Conservation (phyloP, 2,329 filamentous ascomycete species). For the Amauroascus niger region DNA sequence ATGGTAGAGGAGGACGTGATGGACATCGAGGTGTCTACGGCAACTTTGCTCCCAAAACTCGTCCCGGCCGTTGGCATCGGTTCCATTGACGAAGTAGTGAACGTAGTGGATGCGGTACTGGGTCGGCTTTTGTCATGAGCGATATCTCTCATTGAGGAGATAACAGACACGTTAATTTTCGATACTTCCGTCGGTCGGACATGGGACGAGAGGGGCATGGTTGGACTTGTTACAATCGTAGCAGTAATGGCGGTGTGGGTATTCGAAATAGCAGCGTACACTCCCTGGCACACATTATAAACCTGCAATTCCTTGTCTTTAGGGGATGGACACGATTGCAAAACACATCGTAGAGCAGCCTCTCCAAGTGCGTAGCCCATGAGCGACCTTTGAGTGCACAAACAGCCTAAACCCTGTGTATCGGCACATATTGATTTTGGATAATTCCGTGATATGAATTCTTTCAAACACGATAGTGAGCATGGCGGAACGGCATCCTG, state of each 20-base stretch:
- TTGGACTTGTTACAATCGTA: slow-evolving; percentile 15
- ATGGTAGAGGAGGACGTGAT: not conserved
- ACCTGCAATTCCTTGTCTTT: slow-evolving; percentile 39
- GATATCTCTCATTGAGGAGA: slow-evolving; percentile 1
- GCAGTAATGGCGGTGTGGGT: slow-evolving; percentile 42
- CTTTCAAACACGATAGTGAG: slow-evolving; percentile 51
- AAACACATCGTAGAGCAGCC: slow-evolving; percentile 57
- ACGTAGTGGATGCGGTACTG: not conserved
- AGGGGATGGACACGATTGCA: slow-evolving; percentile 46
- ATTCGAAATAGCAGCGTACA: slow-evolving; percentile 44
- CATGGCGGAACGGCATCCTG: slow-evolving; percentile 46
- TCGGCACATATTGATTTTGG: slow-evolving; percentile 41
- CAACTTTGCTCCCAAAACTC: not conserved
- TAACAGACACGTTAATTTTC: not conserved
- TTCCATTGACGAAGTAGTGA: not conserved
- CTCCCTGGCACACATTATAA: slow-evolving; percentile 48
- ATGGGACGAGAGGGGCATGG: slow-evolving; percentile 14
- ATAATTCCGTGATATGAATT: slow-evolving; percentile 55
- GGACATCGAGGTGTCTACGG: slow-evolving; percentile 1
- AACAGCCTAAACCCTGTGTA: slow-evolving; percentile 48
- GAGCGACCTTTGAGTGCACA: slow-evolving; percentile 52
- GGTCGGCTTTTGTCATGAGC: not conserved
- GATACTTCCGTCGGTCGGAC: not conserved
- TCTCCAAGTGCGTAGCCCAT: slow-evolving; percentile 63
- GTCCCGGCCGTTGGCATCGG: not conserved